A percentile compares a stretch with the other conserved stretches of the same genome.
Evolutionary conservation across 2,329 filamentous ascomycete species (phyloP).

Genomic region (Elsinoe necatrix): DNA sequence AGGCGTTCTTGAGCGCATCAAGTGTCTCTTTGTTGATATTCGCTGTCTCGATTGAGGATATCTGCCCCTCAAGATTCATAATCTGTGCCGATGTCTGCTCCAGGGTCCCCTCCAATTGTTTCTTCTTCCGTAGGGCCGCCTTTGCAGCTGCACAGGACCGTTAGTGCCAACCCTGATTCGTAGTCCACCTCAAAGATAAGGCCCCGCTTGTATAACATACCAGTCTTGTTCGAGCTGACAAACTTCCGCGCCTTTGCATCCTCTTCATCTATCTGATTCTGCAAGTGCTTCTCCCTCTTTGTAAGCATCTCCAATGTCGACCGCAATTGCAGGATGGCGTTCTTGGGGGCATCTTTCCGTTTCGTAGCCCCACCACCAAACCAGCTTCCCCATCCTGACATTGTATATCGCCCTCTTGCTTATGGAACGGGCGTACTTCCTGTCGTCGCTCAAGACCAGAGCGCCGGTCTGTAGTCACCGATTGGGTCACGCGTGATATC

Average conservation of each 20-base stretch:
- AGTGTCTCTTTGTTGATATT: slow-evolving; percentile 98
- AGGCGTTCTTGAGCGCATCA: slow-evolving; percentile 84
- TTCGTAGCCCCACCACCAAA: slow-evolving; percentile 73
- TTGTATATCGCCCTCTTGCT: slow-evolving; percentile 26
- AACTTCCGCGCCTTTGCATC: slow-evolving; percentile 82
- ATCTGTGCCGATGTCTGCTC: slow-evolving; percentile 89
- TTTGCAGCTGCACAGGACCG: slow-evolving; percentile 62
- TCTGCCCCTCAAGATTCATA: slow-evolving; percentile 85
- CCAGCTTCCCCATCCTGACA: slow-evolving; percentile 63
- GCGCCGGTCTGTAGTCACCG: background rate
- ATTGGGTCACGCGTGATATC: background rate
- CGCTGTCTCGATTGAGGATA: slow-evolving; percentile 92
- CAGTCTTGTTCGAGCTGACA: slow-evolving; percentile 78
- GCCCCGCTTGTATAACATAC: slow-evolving; percentile 45
- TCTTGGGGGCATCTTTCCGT: slow-evolving; percentile 90
- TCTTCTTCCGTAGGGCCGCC: slow-evolving; percentile 85
- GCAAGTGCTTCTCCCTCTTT: slow-evolving; percentile 86
- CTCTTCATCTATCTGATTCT: slow-evolving; percentile 88
- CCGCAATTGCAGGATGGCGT: slow-evolving; percentile 82
- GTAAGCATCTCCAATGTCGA: slow-evolving; percentile 94
- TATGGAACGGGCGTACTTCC: background rate
- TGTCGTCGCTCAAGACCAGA: background rate
- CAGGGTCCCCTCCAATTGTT: slow-evolving; percentile 81
- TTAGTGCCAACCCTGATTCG: slow-evolving; percentile 4
- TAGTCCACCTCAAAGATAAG: background rate